Conservation (phyloP, 352 stramenopile species). For the Phytophthora aleatoria region DNA sequence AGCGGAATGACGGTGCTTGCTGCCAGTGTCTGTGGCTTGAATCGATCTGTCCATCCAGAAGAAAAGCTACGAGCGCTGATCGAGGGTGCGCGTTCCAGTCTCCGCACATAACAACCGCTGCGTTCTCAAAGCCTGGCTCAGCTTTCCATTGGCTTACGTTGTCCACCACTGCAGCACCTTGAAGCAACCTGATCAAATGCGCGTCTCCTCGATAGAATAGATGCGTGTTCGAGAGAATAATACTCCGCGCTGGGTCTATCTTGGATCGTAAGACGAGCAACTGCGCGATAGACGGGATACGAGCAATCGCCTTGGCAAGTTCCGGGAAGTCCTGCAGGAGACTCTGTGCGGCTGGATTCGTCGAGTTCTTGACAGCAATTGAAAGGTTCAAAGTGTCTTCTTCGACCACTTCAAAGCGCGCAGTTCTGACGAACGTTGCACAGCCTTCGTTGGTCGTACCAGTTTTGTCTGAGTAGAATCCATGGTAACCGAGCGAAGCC, state of each 20-base stretch:
- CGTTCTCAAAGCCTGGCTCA: conserved; percentile 22
- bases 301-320: conserved; percentile 48
- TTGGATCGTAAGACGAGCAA: conserved; percentile 50
- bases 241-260: conserved; percentile 17
- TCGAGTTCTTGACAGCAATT: conserved; percentile 36
- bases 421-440: conserved; percentile 51
- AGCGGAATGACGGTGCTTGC: conserved; percentile 52
- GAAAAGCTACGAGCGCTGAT: conserved; percentile 49
- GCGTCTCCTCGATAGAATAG: conserved; percentile 78
- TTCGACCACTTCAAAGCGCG: conserved; percentile 53
- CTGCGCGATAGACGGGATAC: conserved; percentile 72
- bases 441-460: conserved; percentile 75
- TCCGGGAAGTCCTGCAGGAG: conserved; percentile 66
- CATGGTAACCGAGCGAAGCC: conserved; percentile 48
- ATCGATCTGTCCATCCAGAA: conserved; percentile 54
- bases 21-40: conserved; percentile 60
- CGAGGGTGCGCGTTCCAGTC: conserved; percentile 71
- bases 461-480: conserved; percentile 69
- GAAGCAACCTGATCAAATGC: conserved; percentile 69
- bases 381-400: conserved; percentile 52
- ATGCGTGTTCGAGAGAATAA: conserved; percentile 77
- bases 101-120: conserved; percentile 63
- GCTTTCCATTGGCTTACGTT: conserved; percentile 37
- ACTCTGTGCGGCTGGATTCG: conserved; percentile 35
- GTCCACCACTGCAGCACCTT: conserved; percentile 51